These are phyloP conservation scores for Lipomyces sp. DNA, from an alignment of 805 yeast species.

Conservation along the genomic window DNA sequence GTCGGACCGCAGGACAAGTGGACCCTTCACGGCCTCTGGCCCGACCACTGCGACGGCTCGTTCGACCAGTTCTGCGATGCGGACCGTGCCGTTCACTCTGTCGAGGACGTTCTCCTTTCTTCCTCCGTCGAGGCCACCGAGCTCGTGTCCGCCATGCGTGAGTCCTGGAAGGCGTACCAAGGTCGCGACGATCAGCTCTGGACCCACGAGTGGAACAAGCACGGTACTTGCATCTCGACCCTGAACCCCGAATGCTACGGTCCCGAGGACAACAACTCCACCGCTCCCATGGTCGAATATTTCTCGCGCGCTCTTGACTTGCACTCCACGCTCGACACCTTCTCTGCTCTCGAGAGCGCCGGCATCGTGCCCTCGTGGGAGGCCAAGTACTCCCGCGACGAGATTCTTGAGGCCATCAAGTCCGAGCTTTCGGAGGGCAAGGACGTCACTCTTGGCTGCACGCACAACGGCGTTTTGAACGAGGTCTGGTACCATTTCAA, in stretches of 20 bases:
- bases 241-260: constrained; percentile 69
- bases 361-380: constrained; percentile 67
- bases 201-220: constrained; percentile 92
- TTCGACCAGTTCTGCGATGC: constrained; percentile 76
- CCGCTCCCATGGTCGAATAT: constrained; percentile 62
- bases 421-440: constrained; percentile 45
- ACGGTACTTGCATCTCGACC: constrained; percentile 87
- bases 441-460: constrained; percentile 58
- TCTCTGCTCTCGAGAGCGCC: constrained; percentile 57
- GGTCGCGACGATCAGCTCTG: constrained; percentile 70
- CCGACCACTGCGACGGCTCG: constrained; percentile 80
- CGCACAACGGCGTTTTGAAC: constrained; percentile 48
- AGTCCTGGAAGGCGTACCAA: constrained; percentile 69
- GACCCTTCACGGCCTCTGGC: constrained; percentile 87
- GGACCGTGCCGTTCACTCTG: constrained; percentile 52
- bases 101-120: constrained; percentile 47
- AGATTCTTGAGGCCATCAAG: constrained; percentile 36
- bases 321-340: constrained; percentile 62
- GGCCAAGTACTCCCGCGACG: constrained; percentile 53
- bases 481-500: constrained; percentile 81
- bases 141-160: constrained; percentile 54
- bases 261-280: constrained; percentile 29
- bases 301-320: constrained; percentile 58
- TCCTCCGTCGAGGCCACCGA: constrained; percentile 44
- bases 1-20: constrained; percentile 67